Conservation (phyloP, 75 land plant species). For the Cunninghamia lanceolata region DNA sequence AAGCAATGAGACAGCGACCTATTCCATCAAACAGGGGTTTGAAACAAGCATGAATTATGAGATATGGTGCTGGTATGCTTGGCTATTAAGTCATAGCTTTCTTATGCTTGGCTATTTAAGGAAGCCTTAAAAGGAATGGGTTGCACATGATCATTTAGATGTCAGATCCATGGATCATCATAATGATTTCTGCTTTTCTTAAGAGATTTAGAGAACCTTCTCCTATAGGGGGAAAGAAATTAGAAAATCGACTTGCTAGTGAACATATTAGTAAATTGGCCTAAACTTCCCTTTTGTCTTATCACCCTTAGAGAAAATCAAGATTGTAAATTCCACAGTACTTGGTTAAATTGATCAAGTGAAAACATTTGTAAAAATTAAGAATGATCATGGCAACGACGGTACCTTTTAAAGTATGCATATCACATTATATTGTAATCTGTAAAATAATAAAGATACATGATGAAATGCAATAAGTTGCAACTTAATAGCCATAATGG, state of each 20-base stretch:
- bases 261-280: conserved; percentile 14
- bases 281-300: conserved; percentile 36
- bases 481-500: neutral
- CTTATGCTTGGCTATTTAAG: neutral
- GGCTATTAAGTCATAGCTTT: neutral
- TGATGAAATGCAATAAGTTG: neutral
- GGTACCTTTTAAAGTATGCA: neutral
- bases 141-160: neutral
- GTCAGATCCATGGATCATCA: neutral
- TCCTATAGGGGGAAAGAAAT: neutral
- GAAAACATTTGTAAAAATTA: neutral
- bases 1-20: neutral
- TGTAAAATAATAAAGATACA: neutral
- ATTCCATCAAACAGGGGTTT: neutral
- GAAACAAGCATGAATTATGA: neutral
- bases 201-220: neutral
- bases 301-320: neutral
- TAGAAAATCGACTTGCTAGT: neutral
- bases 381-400: neutral
- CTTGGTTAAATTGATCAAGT: neutral
- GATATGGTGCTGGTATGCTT: neutral
- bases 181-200: neutral
- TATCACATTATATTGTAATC: neutral
- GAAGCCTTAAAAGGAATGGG: neutral
- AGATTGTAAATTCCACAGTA: neutral